Evolutionary conservation across 2,329 filamentous ascomycete genomes (phyloP).

Genomic region (Dichotomopilus funicola): DNA sequence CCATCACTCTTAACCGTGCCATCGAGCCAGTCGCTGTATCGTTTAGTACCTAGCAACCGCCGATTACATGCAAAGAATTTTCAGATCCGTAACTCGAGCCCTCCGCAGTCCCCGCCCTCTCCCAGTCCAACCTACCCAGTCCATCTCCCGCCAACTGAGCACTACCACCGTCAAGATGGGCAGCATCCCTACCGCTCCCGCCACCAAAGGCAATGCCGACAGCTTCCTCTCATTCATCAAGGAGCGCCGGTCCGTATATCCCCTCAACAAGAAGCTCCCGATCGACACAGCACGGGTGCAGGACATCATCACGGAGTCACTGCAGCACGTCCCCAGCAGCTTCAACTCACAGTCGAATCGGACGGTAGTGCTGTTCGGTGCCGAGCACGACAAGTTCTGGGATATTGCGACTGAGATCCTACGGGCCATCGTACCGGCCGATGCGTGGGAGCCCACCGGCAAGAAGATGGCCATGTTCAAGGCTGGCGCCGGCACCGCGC

Average conservation of each 20-base stretch:
- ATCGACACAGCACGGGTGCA: constrained; percentile 53
- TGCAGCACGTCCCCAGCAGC: constrained; percentile 66
- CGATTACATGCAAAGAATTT: constrained; percentile 1
- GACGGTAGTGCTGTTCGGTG: constrained; percentile 68
- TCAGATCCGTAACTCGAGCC: not conserved
- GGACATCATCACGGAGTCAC: constrained; percentile 57
- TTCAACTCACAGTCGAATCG: constrained; percentile 89
- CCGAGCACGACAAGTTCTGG: constrained; percentile 86
- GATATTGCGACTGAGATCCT: constrained; percentile 60
- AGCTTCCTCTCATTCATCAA: constrained; percentile 58
- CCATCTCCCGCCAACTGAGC: constrained; percentile 15
- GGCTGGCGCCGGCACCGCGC: constrained; percentile 68
- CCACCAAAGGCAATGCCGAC: constrained; percentile 46
- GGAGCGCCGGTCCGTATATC: constrained; percentile 63
- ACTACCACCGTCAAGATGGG: constrained; percentile 38
- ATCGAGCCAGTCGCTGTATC: too few species aligned
- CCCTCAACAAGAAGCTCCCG: constrained; percentile 57
- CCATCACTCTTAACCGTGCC: not conserved
- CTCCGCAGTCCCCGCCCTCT: not conserved
- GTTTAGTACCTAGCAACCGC: not conserved
- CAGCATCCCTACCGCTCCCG: constrained; percentile 32
- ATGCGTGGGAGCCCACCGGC: constrained; percentile 50
- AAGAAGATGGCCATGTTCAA: constrained; percentile 51
- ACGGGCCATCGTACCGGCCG: constrained; percentile 60
- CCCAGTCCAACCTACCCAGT: constrained; percentile 14